Percentiles rank a stretch among this genome's conserved stretches.
Conservation (phyloP, 1,284 basidiomycete genomes). For the Athelia sp. region DNA sequence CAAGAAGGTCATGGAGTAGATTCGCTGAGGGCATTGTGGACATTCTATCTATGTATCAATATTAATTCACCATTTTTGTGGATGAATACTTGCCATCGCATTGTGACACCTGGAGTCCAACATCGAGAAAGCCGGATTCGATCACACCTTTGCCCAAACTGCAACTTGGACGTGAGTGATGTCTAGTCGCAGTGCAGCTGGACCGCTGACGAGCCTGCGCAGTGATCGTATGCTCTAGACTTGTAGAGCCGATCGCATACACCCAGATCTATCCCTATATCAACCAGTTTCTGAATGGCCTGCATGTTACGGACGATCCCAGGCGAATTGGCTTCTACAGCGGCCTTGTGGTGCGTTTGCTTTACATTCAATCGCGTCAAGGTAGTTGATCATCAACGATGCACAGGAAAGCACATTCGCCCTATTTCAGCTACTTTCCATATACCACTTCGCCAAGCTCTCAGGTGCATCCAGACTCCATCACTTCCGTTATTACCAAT, state of each 20-base stretch:
- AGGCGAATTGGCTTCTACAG: constrained; percentile 36
- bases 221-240: constrained; percentile 27
- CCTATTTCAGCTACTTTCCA: constrained; percentile 52
- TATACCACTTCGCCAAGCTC: constrained; percentile 59
- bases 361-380: constrained; percentile 1
- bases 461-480: constrained; percentile 50
- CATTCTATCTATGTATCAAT: no score
- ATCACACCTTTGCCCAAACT: no score
- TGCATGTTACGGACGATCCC: constrained; percentile 28
- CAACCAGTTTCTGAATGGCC: constrained; percentile 32
- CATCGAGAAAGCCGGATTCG: no score
- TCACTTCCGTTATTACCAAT: neutral
- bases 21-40: no score
- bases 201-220: no score
- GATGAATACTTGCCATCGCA: no score
- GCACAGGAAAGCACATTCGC: constrained; percentile 59
- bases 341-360: constrained; percentile 29
- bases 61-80: no score
- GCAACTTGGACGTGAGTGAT: no score
- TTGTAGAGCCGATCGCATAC: constrained; percentile 34
- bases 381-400: no score
- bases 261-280: constrained; percentile 34
- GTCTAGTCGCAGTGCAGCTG: no score
- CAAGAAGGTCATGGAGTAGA: neutral
- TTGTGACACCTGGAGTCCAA: no score